Conservation (phyloP, 2,329 filamentous ascomycete species). For the Exophiala sp. region DNA sequence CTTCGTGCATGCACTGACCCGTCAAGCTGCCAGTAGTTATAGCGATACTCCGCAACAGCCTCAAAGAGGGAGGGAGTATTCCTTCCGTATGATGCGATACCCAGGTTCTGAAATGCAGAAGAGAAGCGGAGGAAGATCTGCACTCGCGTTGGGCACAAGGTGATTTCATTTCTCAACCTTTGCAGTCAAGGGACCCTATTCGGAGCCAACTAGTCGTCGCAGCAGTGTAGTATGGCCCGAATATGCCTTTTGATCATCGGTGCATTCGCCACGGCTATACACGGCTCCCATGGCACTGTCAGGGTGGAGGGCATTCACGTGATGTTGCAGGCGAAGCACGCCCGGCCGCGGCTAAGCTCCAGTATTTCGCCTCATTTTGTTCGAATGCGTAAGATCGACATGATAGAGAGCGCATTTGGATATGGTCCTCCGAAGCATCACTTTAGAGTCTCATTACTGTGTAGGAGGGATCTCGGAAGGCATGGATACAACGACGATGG, state of each 20-base stretch:
- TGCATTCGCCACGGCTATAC: constrained; percentile 2
- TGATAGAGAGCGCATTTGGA: neutral
- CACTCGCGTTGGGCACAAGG: constrained; percentile 22
- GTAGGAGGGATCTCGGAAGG: neutral
- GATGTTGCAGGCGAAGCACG: neutral
- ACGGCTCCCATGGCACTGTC: neutral
- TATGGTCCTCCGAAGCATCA: neutral
- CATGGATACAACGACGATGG: neutral
- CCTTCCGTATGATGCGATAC: neutral
- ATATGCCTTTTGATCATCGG: neutral
- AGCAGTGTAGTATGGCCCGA: neutral
- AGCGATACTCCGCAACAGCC: neutral
- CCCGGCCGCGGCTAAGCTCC: neutral
- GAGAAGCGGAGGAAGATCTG: constrained; percentile 12
- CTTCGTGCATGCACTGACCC: neutral
- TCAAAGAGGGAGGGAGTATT: neutral
- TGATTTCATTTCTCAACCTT: constrained; percentile 5
- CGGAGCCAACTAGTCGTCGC: neutral
- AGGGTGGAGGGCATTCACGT: neutral
- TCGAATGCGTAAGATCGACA: constrained; percentile 2
- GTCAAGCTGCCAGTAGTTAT: neutral
- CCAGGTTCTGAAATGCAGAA: neutral
- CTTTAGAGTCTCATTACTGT: neutral
- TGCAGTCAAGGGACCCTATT: constrained; percentile 1
- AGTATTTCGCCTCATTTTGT: constrained; percentile 7